Conservation (phyloP, 345 rosid genomes). For the Noccaea caerulescens region DNA sequence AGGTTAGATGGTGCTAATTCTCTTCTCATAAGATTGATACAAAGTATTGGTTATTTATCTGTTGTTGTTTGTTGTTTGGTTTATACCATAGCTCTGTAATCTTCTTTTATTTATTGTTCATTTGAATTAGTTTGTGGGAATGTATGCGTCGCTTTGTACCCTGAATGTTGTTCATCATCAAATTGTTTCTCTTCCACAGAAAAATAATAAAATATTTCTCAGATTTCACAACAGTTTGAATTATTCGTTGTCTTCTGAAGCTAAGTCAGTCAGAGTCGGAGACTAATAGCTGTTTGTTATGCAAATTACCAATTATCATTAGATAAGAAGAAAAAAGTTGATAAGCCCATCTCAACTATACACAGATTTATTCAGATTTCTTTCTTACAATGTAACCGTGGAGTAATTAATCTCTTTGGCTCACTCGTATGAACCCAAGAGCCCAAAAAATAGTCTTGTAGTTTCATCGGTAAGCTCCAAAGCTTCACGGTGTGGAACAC, state of each 20-base stretch:
- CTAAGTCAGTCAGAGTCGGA: background rate
- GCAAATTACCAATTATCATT: constrained; percentile 14
- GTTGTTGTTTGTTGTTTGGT: constrained; percentile 13
- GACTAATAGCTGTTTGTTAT: background rate
- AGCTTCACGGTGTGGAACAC: constrained; percentile 22
- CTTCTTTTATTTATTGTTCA: constrained; percentile 6
- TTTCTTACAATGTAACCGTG: constrained; percentile 37
- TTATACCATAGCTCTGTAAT: constrained; percentile 17
- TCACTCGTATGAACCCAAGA: constrained; percentile 40
- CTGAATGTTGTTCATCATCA: background rate
- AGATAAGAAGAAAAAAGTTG: constrained; percentile 1
- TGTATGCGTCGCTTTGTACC: background rate
- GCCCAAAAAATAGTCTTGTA: constrained; percentile 23
- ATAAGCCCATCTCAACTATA: constrained; percentile 31
- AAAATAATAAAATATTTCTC: background rate
- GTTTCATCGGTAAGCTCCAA: constrained; percentile 39
- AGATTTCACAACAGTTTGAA: background rate
- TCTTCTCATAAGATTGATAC: constrained; percentile 37
- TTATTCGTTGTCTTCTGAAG: background rate
- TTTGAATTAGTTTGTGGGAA: constrained; percentile 20
- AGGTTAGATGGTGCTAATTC: constrained; percentile 36
- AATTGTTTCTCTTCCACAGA: background rate
- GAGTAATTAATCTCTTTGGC: constrained; percentile 16
- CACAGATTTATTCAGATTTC: constrained; percentile 33
- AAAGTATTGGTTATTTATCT: constrained; percentile 22